Evolutionary conservation across 2,329 filamentous ascomycete genomes (phyloP), one percentile per base, ranked within the genome.

Genomic region (Fragosphaeria purpurea): DNA sequence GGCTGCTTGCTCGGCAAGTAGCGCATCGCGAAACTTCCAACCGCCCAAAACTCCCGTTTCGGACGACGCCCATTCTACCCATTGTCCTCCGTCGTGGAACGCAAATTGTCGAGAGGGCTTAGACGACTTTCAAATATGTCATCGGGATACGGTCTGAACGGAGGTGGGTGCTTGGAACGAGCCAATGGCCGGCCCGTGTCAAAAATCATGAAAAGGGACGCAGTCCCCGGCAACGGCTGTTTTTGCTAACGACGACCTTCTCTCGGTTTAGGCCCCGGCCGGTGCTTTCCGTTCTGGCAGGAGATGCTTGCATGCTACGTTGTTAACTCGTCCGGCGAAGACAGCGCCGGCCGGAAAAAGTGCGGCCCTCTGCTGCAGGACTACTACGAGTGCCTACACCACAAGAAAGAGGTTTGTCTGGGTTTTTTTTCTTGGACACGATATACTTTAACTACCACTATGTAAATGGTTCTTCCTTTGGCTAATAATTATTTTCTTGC

Each of bases 251-350:
- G 37, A n/a, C 12, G 13, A 38, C 37, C 22, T 22, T 22, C 22
- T 22, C 22, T 22, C 22, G 22, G 22, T 5, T 60, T 39, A 82
- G 79, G 79, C 62, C 76, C 79, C 56, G 74, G 73, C 60, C 87
- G 91, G 70, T 98, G 93, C 82, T 97, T 95, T 76, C 88, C 90
- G 66, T 98, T 96, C 81, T 98, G 93, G 93, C 93, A 98, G 74
- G 93, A 98, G 72, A 83, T 97, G 58, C 86, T 98, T 67, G 89
- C 89, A 63, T 98, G 93, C 81, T 98, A 98, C 70, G 89, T 96
- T 55, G 83, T 95, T 65, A 97, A 97, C 74, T 88, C 88, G 50
- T 79, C 77, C 58, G 74, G 85, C 57, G 86, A 91, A 50, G 85
- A 90, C 63, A 76, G 81, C 59, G 80, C 82, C 12, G 88, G 88